A percentile compares a stretch with the other conserved stretches of the same genome.
Evolutionary conservation across 2,329 filamentous ascomycete species (phyloP).

Genomic region (Penicillium verrucosum): DNA sequence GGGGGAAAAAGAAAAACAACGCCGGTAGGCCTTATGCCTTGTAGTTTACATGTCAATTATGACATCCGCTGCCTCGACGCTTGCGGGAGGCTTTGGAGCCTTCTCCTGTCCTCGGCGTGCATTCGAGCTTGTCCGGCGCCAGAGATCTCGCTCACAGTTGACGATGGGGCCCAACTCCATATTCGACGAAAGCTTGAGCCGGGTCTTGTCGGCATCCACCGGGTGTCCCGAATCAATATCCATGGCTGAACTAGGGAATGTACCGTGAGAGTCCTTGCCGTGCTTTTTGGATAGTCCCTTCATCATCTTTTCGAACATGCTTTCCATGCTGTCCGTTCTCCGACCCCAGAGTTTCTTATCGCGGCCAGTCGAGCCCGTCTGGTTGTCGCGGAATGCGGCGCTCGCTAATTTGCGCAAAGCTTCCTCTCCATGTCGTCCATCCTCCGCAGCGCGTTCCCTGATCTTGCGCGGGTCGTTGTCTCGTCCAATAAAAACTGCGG

Average conservation of each 20-base stretch:
- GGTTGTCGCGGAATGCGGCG: constrained; percentile 43
- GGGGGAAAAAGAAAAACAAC: constrained; percentile 6
- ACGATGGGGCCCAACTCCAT: constrained; percentile 51
- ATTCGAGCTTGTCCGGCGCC: constrained; percentile 48
- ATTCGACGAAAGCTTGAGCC: constrained; percentile 29
- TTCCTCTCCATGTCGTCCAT: constrained; percentile 63
- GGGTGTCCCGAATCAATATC: constrained; percentile 29
- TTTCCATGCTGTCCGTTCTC: constrained; percentile 44
- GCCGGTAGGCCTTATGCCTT: constrained; percentile 13
- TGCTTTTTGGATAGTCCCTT: constrained; percentile 47
- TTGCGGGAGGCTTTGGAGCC: constrained; percentile 23
- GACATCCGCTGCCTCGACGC: constrained; percentile 24
- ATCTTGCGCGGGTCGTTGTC: constrained; percentile 60
- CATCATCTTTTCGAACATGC: constrained; percentile 56
- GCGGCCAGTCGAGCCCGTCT: constrained; percentile 40
- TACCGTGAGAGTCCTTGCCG: constrained; percentile 32
- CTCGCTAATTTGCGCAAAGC: constrained; percentile 60
- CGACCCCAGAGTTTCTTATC: constrained; percentile 42
- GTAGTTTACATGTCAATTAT: constrained; percentile 22
- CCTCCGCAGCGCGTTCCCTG: constrained; percentile 61
- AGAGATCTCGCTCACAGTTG: constrained; percentile 60
- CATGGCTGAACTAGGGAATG: constrained; percentile 19
- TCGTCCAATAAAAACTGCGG: constrained; percentile 56
- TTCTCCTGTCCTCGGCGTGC: constrained; percentile 38
- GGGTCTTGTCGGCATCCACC: constrained; percentile 27